Conservation (phyloP, 805 yeast species). For the Ogataea trehalophila region DNA sequence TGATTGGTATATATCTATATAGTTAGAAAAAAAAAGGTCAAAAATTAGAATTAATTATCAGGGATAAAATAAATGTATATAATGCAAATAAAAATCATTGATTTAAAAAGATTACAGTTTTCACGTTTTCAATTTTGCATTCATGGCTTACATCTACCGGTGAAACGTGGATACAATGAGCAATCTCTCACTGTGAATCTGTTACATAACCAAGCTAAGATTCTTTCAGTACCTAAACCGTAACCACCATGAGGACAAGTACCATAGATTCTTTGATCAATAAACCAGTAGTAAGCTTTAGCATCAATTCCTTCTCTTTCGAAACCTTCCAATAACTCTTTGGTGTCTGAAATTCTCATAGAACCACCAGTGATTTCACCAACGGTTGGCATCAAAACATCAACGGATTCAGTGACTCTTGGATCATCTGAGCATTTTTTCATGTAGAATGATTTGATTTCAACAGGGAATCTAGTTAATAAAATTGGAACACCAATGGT, state of each 20-base stretch:
- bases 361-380: slow-evolving; percentile 99
- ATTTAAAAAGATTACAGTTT: not conserved
- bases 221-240: slow-evolving; percentile 97
- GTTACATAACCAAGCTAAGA: slow-evolving; percentile 96
- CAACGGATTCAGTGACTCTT: slow-evolving; percentile 96
- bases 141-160: slow-evolving; percentile 96
- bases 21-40: too few relatives aligned
- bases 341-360: slow-evolving; percentile 84
- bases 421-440: slow-evolving; percentile 83
- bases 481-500: slow-evolving; percentile 88
- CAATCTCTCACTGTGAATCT: slow-evolving; percentile 98
- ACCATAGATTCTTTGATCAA: slow-evolving; percentile 94
- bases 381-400: slow-evolving; percentile 97
- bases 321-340: slow-evolving; percentile 85
- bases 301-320: slow-evolving; percentile 86
- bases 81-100: not conserved
- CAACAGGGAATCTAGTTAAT: slow-evolving; percentile 92
- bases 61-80: not conserved
- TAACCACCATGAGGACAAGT: slow-evolving; percentile 99
- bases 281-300: slow-evolving; percentile 90
- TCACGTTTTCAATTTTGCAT: not conserved
- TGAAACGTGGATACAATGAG: slow-evolving; percentile 93
- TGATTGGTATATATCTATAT: too few relatives aligned
- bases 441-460: slow-evolving; percentile 98
- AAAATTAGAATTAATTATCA: too few relatives aligned